Conservation (phyloP, 106 monocot species). For the Dioscorea alata region DNA sequence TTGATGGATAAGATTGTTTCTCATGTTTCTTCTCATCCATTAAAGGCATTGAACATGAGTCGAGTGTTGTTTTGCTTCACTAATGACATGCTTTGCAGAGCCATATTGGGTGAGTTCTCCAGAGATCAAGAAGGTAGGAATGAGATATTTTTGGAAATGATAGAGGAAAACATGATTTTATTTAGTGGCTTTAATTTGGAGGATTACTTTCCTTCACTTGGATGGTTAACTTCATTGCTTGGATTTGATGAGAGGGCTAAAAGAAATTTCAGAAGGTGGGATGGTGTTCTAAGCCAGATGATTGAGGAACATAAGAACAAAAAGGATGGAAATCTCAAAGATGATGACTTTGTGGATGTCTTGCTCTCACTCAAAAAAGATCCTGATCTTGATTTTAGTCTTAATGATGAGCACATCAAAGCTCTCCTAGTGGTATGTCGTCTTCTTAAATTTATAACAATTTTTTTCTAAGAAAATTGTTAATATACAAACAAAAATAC, state of each 20-base stretch:
- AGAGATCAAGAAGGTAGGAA: background rate
- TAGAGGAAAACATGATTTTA: background rate
- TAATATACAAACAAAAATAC: no score
- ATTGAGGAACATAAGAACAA: conserved; percentile 6
- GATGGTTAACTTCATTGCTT: conserved; percentile 1
- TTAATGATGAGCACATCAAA: background rate
- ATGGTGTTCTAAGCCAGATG: conserved; percentile 2
- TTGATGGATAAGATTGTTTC: background rate
- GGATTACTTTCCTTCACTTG: conserved; percentile 12
- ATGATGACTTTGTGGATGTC: conserved; percentile 12
- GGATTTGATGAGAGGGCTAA: background rate
- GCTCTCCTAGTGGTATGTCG: conserved; percentile 1
- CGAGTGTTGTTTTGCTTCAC: no score
- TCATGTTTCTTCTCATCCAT: no score
- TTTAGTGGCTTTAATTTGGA: background rate
- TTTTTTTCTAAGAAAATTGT: no score
- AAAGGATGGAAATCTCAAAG: no score
- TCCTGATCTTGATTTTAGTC: background rate
- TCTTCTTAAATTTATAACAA: no score
- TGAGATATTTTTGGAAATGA: background rate
- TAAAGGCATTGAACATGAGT: background rate
- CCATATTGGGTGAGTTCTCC: background rate
- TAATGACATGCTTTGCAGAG: conserved; percentile 5
- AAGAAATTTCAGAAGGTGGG: conserved; percentile 2
- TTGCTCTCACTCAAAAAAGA: conserved; percentile 18